Evolutionary conservation across 2,329 filamentous ascomycete genomes (phyloP).

Genomic region (Cercospora zeae-maydis): DNA sequence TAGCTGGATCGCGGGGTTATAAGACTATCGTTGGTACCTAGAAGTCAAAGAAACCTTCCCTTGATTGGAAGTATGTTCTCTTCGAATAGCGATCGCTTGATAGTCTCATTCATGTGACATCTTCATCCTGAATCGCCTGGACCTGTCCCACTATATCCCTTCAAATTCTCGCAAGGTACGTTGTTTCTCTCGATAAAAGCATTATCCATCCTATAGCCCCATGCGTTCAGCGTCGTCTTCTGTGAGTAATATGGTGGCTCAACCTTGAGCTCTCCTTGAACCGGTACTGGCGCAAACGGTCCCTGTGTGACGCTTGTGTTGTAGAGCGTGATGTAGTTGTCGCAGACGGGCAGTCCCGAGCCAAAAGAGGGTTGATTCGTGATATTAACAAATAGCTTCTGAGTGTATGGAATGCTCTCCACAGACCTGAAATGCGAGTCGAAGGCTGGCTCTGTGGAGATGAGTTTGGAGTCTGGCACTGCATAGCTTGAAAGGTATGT

Average conservation of each 20-base stretch:
- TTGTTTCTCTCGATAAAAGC: conserved; percentile 17
- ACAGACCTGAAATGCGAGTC: conserved; percentile 5
- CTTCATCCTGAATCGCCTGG: conserved; percentile 6
- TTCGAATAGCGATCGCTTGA: neutral
- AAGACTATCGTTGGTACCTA: neutral
- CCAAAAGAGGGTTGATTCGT: conserved; percentile 19
- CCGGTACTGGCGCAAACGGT: conserved; percentile 11
- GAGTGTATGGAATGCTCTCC: conserved; percentile 6
- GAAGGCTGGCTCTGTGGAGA: conserved; percentile 10
- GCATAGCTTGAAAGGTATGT: conserved; percentile 11
- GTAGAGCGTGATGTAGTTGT: conserved; percentile 18
- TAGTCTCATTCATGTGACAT: neutral
- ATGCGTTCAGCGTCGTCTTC: conserved; percentile 8
- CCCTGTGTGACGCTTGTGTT: conserved; percentile 16
- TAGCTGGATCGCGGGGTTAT: neutral
- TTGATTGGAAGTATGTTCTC: neutral
- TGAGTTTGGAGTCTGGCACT: conserved; percentile 1
- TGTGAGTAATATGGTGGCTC: conserved; percentile 14
- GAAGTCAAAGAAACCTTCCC: neutral
- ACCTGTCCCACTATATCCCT: conserved; percentile 15
- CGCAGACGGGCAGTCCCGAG: conserved; percentile 5
- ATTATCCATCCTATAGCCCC: conserved; percentile 14
- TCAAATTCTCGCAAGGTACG: conserved; percentile 10
- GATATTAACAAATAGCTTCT: conserved; percentile 17
- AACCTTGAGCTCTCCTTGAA: conserved; percentile 12